phyloP scores from a whole-genome alignment of 306 rosid genomes.

The Rosa chinensis region DNA sequence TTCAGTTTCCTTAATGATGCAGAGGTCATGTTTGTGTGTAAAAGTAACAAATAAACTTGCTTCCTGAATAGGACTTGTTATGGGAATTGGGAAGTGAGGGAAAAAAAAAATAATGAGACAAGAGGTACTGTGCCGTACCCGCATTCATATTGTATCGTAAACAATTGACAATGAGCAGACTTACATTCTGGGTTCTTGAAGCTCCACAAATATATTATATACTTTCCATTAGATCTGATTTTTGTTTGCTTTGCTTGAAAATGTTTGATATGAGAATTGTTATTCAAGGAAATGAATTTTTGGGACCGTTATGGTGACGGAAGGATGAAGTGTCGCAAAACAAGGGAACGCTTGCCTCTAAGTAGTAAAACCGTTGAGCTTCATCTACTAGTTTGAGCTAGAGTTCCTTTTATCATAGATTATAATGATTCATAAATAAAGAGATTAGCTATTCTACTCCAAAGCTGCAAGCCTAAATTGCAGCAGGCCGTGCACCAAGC shows the following conservation, averaged over 20 bases:
- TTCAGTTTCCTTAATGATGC: not conserved
- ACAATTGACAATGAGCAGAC: not conserved
- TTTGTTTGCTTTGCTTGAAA: not conserved
- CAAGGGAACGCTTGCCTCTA: too few species aligned
- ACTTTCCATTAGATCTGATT: not conserved
- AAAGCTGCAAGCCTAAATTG: too few species aligned
- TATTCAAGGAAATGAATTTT: not conserved
- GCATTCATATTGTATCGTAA: not conserved
- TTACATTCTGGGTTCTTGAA: not conserved
- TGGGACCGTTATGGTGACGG: not conserved
- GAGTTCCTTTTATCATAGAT: too few species aligned
- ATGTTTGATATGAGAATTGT: not conserved
- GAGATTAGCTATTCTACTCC: too few species aligned
- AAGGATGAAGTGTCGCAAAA: not conserved
- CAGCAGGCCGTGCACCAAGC: too few species aligned
- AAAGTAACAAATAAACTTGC: not conserved
- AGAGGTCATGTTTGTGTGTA: not conserved
- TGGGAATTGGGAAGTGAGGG: not conserved
- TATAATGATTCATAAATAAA: too few species aligned
- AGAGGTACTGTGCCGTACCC: not conserved
- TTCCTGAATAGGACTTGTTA: not conserved
- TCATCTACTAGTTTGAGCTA: too few species aligned
- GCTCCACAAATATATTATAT: not conserved
- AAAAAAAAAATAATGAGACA: not conserved
- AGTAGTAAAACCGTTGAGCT: too few species aligned